Conservation (phyloP, 2,329 filamentous ascomycete species). For the Phialemoniopsis sp. region DNA sequence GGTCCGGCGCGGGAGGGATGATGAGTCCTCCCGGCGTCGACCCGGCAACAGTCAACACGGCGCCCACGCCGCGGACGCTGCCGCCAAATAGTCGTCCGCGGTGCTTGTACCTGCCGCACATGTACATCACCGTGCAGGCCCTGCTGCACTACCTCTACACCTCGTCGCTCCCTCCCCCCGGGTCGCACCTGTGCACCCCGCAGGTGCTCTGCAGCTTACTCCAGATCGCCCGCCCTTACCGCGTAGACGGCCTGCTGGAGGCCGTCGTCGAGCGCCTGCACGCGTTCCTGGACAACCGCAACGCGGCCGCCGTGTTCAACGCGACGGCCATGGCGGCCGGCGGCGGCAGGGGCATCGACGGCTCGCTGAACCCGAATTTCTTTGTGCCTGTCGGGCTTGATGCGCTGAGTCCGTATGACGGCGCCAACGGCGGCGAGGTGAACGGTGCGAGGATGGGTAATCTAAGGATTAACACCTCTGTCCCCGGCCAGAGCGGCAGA, state of each 20-base stretch:
- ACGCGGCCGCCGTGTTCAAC: conserved; percentile 96
- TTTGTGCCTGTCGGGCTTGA: conserved; percentile 47
- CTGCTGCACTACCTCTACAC: conserved; percentile 93
- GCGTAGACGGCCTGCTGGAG: conserved; percentile 87
- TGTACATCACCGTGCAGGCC: conserved; percentile 81
- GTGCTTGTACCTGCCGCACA: conserved; percentile 90
- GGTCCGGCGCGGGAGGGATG: conserved; percentile 11
- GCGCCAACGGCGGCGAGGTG: conserved; percentile 18
- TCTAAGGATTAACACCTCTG: conserved; percentile 45
- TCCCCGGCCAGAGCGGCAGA: conserved; percentile 22
- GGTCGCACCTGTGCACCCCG: conserved; percentile 79
- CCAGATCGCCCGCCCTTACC: conserved; percentile 89
- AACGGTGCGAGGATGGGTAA: conserved; percentile 28
- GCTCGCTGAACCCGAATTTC: conserved; percentile 58
- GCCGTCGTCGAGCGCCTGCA: conserved; percentile 90
- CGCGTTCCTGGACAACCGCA: conserved; percentile 82
- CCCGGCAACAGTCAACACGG: conserved; percentile 45
- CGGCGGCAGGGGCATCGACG: conserved; percentile 79
- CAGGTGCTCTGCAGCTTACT: conserved; percentile 94
- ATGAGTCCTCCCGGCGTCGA: conserved; percentile 32
- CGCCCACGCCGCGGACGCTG: conserved; percentile 52
- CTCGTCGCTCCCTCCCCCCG: conserved; percentile 73
- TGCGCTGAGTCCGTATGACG: conserved; percentile 20
- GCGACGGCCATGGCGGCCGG: conserved; percentile 97
- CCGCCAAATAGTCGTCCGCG: conserved; percentile 68